These are phyloP conservation scores for Tulasnella sp. DNA, from an alignment of 768 basidiomycete species.

Conservation along the genomic window DNA sequence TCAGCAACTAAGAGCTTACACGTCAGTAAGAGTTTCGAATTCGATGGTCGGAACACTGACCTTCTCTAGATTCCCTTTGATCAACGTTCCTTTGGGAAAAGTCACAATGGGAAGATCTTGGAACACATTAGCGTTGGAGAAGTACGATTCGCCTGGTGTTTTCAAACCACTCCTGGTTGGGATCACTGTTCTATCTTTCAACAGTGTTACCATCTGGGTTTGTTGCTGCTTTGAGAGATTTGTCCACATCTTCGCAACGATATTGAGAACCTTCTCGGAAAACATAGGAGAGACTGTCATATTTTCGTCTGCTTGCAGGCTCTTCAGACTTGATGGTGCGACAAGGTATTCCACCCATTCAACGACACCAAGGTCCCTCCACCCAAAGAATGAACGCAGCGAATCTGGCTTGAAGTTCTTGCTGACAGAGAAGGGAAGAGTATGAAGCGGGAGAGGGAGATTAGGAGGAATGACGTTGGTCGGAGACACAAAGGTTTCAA, in stretches of 20 bases:
- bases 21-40: background rate
- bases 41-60: conserved; percentile 5
- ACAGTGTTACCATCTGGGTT: conserved; percentile 34
- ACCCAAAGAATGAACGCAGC: conserved; percentile 48
- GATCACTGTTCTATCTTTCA: conserved; percentile 45
- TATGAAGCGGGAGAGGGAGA: conserved; percentile 59
- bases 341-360: conserved; percentile 66
- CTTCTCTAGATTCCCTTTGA: conserved; percentile 64
- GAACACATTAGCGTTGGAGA: conserved; percentile 75
- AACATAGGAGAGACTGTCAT: conserved; percentile 53
- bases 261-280: conserved; percentile 63
- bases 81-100: conserved; percentile 45
- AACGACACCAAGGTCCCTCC: conserved; percentile 60
- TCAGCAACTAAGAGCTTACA: conserved; percentile 32
- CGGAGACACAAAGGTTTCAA: conserved; percentile 60
- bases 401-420: conserved; percentile 41
- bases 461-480: conserved; percentile 52
- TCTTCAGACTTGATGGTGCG: conserved; percentile 30
- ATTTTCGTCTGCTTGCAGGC: conserved; percentile 40
- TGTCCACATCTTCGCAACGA: conserved; percentile 61
- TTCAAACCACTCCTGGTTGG: conserved; percentile 67
- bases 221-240: conserved; percentile 40
- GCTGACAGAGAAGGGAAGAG: conserved; percentile 55
- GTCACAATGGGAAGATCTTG: conserved; percentile 73
- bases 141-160: conserved; percentile 61